Base-by-base conservation (phyloP, 768 basidiomycete species). In the Hypholoma sublateritium region DNA sequence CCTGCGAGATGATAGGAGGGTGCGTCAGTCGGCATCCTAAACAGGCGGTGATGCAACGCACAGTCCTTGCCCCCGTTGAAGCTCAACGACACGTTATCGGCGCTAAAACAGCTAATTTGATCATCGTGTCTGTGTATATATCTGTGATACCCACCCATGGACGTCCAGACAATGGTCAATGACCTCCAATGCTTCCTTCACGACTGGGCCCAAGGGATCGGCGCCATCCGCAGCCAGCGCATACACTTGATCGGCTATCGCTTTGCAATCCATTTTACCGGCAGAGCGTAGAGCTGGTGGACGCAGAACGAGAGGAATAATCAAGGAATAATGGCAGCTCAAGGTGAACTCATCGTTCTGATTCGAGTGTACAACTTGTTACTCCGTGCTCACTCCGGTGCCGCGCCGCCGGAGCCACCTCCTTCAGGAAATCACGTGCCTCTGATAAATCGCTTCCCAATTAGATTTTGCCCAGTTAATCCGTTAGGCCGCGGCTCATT, bases 51-150 rank as follows among this genome's bases (percentile, higher is more conserved):
- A n/a, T 39, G n/a, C 12, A 13, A 77, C 87, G 64, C 65, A 96
- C 97, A 99, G 68, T 99, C 97, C 71, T 99, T 99, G 51, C 97
- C 97, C 9, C 97, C 97, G 63, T 98, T 99, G 76, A 98, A 99
- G 72, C 95, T 97, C 58, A 99, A 79, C 2, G 95, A 88, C 4
- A 95, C 74, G 54, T 80, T 76, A 35, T 88, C 83, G 65, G 82
- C 79, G 49, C 93, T 91, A 70, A 21, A 17, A n/a, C n/a, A n/a
- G n/a, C n/a, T n/a, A n/a, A n/a, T n/a, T n/a, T n/a, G n/a, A n/a
- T n/a, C n/a, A n/a, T n/a, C n/a, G 59, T 57, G 58, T 32, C 25
- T 8, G 35, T 50, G 35, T 42, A 60, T 53, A 19, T 61, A 54
- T 28, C 22, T 48, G 50, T 57, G 64, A 55, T 53, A 81, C 95